These are phyloP conservation scores for Glycine latifolia DNA, from an alignment of 306 rosid genomes.

Conservation along the genomic window DNA sequence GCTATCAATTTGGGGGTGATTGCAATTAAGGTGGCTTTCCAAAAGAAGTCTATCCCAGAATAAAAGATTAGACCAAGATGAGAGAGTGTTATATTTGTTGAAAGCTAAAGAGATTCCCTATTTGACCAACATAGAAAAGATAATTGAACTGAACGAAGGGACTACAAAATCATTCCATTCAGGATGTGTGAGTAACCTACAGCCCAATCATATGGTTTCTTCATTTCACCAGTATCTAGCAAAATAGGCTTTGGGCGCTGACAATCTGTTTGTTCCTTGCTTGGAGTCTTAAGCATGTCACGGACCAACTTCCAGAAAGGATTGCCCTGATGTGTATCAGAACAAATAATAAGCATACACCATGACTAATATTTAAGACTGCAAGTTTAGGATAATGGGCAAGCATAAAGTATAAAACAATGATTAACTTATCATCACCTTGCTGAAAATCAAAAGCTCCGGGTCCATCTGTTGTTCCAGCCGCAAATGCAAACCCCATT, in stretches of 20 bases:
- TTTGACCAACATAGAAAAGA: slow-evolving; percentile 9
- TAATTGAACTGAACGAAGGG: slow-evolving; percentile 27
- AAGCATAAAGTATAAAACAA: slow-evolving; percentile 11
- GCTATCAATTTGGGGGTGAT: too few relatives aligned
- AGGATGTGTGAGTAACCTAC: slow-evolving; percentile 62
- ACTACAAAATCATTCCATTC: slow-evolving; percentile 25
- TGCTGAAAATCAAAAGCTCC: slow-evolving; percentile 93
- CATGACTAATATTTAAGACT: slow-evolving; percentile 16
- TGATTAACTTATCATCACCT: slow-evolving; percentile 83
- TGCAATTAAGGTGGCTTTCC: too few relatives aligned
- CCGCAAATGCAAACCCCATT: slow-evolving; percentile 95
- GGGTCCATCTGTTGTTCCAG: slow-evolving; percentile 98
- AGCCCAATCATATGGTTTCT: slow-evolving; percentile 91
- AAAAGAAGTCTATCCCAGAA: too few relatives aligned
- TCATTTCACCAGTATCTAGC: slow-evolving; percentile 96
- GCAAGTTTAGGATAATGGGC: background rate
- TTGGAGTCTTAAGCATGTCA: slow-evolving; percentile 69
- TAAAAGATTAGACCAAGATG: too few relatives aligned
- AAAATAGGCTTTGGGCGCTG: slow-evolving; percentile 90
- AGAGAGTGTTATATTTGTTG: too few relatives aligned
- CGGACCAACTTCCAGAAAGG: slow-evolving; percentile 87
- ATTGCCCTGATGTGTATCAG: slow-evolving; percentile 68
- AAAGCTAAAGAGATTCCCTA: background rate
- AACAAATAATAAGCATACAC: slow-evolving; percentile 45
- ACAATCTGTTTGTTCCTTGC: slow-evolving; percentile 75